Conservation (phyloP, 805 yeast species). For the Lipomyces yamadae region DNA sequence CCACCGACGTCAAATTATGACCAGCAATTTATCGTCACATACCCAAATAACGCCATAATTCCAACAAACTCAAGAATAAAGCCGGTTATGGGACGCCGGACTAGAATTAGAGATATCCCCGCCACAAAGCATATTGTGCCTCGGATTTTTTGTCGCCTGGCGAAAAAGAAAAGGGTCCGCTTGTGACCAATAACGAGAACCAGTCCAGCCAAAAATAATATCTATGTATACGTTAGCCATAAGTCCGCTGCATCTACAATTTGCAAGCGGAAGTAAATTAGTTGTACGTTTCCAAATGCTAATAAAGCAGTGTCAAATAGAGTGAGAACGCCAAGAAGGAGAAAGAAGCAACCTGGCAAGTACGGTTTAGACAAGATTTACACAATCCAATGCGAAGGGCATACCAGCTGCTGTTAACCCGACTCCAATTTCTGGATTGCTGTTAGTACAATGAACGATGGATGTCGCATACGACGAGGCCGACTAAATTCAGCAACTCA, state of each 20-base stretch:
- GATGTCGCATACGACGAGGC: background rate
- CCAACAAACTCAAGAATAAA: constrained; percentile 86
- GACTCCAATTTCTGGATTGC: constrained; percentile 77
- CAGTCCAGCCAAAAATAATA: constrained; percentile 78
- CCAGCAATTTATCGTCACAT: background rate
- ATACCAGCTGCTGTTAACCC: constrained; percentile 84
- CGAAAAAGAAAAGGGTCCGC: constrained; percentile 79
- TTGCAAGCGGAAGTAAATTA: background rate
- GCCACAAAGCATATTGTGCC: constrained; percentile 79
- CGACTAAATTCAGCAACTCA: background rate
- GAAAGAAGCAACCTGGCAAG: constrained; percentile 62
- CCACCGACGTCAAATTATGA: background rate
- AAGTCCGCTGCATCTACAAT: background rate
- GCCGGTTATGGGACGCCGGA: constrained; percentile 81
- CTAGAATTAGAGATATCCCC: constrained; percentile 77
- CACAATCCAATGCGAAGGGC: constrained; percentile 17
- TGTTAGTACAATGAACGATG: background rate
- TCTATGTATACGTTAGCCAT: constrained; percentile 37
- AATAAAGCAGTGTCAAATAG: constrained; percentile 87
- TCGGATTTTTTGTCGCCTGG: constrained; percentile 83
- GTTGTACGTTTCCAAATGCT: constrained; percentile 78
- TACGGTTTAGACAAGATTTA: background rate
- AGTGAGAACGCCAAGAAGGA: constrained; percentile 79
- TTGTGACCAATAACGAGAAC: constrained; percentile 85
- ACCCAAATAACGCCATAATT: constrained; percentile 80